Evolutionary conservation across 2,329 filamentous ascomycete species (phyloP).

Genomic region (Hymenoscyphus fraxineus): DNA sequence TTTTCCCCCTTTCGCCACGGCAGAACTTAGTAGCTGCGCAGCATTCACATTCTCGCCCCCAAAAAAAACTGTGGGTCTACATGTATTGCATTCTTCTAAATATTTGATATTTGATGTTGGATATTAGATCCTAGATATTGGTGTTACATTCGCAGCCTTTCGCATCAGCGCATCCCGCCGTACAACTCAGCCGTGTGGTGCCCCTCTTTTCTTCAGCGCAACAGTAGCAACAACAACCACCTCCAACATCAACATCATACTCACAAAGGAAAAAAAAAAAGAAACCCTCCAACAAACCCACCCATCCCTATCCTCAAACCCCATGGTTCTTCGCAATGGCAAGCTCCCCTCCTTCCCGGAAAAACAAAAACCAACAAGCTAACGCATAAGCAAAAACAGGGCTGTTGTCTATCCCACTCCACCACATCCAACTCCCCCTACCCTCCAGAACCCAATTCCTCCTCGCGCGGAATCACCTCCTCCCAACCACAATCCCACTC

Average conservation of each 20-base stretch:
- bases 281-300: neutral
- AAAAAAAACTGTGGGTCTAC: neutral
- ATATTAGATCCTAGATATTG: too few relatives aligned
- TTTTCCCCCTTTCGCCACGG: neutral
- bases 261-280: neutral
- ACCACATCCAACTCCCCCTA: conserved; percentile 13
- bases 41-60: too few relatives aligned
- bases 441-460: conserved; percentile 36
- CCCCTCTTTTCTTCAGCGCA: neutral
- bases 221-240: neutral
- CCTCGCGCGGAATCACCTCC: conserved; percentile 49
- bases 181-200: neutral
- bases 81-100: neutral
- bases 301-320: neutral
- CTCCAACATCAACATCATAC: neutral
- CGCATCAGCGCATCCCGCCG: neutral
- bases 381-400: neutral
- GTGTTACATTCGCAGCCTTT: neutral
- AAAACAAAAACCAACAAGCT: neutral
- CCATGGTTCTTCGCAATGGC: conserved; percentile 9
- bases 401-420: conserved; percentile 11
- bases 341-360: neutral
- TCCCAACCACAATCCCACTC: conserved; percentile 27
- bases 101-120: neutral
- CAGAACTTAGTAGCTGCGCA: neutral